Base-by-base conservation (phyloP, 495 filamentous ascomycete genomes). In the Penicillium samsonianum region DNA sequence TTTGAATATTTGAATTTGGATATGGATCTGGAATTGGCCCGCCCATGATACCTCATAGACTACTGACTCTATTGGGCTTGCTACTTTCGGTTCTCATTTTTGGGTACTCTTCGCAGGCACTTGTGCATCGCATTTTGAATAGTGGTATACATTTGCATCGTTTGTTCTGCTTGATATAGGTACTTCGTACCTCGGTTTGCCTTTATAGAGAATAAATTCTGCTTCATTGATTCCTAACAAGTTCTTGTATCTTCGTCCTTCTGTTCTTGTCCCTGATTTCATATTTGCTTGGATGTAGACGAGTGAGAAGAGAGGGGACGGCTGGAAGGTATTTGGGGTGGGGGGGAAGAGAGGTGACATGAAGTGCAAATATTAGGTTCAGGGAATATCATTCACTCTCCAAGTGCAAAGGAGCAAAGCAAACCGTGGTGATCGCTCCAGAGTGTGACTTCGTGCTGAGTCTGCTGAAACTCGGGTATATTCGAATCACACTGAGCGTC, bases 361-460 rank as follows among this genome's bases (percentile, higher is more conserved):
- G n/a, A n/a, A n/a, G n/a, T n/a, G n/a, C 35, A 38, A 38, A 8
- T n/a, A 16, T 35, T 6, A 35, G 4, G 14, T 35, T 5, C 19
- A 43, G 10, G 19, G 1, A 23, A 46, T 47, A 26, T 30, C 6
- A 6, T 19, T 30, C 26, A 47, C 6, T 19, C 23, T 19, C 26
- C 28, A 14, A 48, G 1, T 11, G 8, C n/a, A 33, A 30, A 48
- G 20, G 44, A 55, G 26, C 31, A 62, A 30, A 62, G 26, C 44
- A 62, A 50, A 49, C 4, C 60, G 47, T 54, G 50, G 19, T 59
- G 60, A 42, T 59, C 60, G 35, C 60, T 51, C 45, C 50, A 55
- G 16, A 12, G 17, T 6, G 10, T n/a, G 12, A 9, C 11, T 22
- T 43, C 37, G 6, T 16, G 8, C 16, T 17, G 1, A 28, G 16